Conservation (phyloP, 164 flowering plant genomes). For the Vitis riparia region DNA sequence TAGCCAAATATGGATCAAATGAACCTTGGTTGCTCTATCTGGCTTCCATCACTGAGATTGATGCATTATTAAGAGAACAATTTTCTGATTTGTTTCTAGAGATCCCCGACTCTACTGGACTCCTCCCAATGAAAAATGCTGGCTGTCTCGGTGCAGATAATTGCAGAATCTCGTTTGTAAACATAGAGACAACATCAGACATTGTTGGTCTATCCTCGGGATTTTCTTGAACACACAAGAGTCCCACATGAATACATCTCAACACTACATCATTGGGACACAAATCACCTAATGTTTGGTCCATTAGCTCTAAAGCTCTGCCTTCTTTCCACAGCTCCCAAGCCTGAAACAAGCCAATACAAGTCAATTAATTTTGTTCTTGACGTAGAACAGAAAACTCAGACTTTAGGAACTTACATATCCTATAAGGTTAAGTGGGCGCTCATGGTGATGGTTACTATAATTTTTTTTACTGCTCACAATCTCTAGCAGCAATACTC, state of each 20-base stretch:
- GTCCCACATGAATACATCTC: conserved; percentile 25
- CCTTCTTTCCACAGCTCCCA: conserved; percentile 29
- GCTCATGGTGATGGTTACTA: conserved; percentile 10
- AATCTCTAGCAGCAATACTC: conserved; percentile 32
- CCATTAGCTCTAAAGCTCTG: conserved; percentile 19
- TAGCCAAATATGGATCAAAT: too few relatives aligned
- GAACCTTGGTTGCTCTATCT: conserved; percentile 6
- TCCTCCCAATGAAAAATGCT: conserved; percentile 16
- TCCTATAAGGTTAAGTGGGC: conserved; percentile 22
- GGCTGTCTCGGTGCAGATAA: conserved; percentile 21
- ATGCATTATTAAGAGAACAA: conserved; percentile 5
- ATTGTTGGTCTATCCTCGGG: conserved; percentile 29
- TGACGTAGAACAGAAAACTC: too few relatives aligned
- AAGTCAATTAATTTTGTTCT: not conserved
- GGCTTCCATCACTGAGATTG: conserved; percentile 16
- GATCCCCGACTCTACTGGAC: not conserved
- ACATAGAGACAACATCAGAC: conserved; percentile 21
- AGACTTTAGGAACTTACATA: conserved; percentile 23
- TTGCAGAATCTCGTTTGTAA: conserved; percentile 5
- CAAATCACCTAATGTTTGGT: conserved; percentile 9
- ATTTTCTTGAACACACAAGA: conserved; percentile 28
- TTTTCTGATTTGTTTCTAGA: not conserved
- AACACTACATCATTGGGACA: not conserved
- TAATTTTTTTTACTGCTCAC: conserved; percentile 23
- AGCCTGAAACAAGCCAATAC: conserved; percentile 16